Percentiles rank a stretch among this genome's conserved stretches.
These are phyloP conservation scores for Phoma sp. DNA, from an alignment of 2,329 filamentous ascomycete species.

Conservation along the genomic window DNA sequence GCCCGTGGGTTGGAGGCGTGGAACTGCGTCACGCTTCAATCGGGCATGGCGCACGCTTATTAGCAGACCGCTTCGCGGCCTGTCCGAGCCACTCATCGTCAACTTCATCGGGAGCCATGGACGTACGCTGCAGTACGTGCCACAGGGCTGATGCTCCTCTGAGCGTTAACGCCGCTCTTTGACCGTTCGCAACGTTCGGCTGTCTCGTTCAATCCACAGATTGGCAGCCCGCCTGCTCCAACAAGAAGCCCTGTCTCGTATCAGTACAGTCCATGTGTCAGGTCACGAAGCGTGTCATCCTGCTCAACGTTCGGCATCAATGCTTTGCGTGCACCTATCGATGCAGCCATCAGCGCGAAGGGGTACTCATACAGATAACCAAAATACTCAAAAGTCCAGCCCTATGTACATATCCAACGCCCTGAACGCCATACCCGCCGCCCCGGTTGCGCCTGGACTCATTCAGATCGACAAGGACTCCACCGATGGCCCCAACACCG, in stretches of 20 bases:
- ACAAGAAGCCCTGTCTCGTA: constrained; percentile 6
- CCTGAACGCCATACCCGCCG: constrained; percentile 9
- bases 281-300: not conserved
- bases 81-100: constrained; percentile 11
- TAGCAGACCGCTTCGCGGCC: constrained; percentile 25
- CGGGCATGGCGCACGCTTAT: not conserved
- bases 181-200: constrained; percentile 5
- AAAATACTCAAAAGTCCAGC: not conserved
- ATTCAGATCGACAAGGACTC: not conserved
- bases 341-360: not conserved
- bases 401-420: not conserved
- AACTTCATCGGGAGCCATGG: not conserved
- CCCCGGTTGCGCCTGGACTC: constrained; percentile 1
- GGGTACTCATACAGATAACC: constrained; percentile 3
- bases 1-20: constrained; percentile 23
- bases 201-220: constrained; percentile 2
- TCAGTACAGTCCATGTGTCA: constrained; percentile 2
- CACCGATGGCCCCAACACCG: constrained; percentile 2
- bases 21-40: not conserved
- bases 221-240: constrained; percentile 5
- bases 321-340: not conserved
- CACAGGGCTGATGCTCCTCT: constrained; percentile 17
- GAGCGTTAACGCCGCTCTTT: constrained; percentile 5
- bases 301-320: not conserved
- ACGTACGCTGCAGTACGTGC: constrained; percentile 4